phyloP scores from a whole-genome alignment of 2,329 filamentous ascomycete species.

The Graphilbum fragrans region DNA sequence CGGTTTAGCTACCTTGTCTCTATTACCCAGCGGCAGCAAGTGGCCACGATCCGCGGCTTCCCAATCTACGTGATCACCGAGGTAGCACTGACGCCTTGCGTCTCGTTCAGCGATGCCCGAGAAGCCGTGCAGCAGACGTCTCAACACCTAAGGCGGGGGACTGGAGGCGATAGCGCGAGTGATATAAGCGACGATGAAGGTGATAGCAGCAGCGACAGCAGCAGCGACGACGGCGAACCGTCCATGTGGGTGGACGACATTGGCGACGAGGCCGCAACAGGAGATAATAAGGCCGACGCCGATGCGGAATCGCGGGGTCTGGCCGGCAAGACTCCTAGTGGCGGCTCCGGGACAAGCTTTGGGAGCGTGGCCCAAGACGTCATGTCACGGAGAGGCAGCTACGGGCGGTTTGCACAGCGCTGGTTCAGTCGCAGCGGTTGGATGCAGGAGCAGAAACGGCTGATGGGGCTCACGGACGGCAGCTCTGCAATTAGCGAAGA shows the following conservation, averaged over 20 bases:
- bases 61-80: conserved; percentile 82
- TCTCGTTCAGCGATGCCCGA: conserved; percentile 61
- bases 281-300: neutral
- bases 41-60: conserved; percentile 72
- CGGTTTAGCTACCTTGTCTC: conserved; percentile 74
- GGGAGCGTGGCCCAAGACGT: conserved; percentile 75
- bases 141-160: conserved; percentile 22
- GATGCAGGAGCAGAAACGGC: conserved; percentile 57
- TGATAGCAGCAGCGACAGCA: conserved; percentile 10
- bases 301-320: too few species aligned
- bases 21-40: conserved; percentile 76
- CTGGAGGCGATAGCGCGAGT: conserved; percentile 24
- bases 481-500: too few species aligned
- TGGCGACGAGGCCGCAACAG: neutral
- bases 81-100: conserved; percentile 79
- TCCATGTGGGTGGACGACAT: conserved; percentile 8
- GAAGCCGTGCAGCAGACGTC: conserved; percentile 55
- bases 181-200: conserved; percentile 31
- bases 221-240: conserved; percentile 15
- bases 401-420: conserved; percentile 76
- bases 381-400: conserved; percentile 68
- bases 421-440: conserved; percentile 87
- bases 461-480: conserved; percentile 52
- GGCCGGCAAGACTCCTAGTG: too few species aligned
- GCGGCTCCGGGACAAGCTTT: neutral